Conservation (phyloP, 2,329 filamentous ascomycete species). For the Colletotrichum noveboracense region DNA sequence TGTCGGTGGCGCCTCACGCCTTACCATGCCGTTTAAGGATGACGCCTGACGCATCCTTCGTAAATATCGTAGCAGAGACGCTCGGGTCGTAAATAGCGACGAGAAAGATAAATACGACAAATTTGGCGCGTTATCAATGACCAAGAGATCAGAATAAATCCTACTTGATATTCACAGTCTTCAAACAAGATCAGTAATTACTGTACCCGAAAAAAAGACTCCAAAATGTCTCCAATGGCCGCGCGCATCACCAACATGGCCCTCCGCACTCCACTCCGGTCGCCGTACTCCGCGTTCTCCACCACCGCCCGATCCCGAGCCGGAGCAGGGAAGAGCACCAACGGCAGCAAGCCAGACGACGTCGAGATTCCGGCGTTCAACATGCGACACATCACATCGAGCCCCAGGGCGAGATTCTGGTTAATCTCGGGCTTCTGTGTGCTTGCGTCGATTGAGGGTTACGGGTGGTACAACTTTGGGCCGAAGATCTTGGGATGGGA, state of each 20-base stretch:
- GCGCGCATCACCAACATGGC: not conserved
- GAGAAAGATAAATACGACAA: not conserved
- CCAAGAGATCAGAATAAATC: too few relatives aligned
- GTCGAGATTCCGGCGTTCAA: constrained; percentile 24
- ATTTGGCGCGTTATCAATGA: not conserved
- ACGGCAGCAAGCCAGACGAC: not conserved
- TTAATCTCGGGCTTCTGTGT: constrained; percentile 20
- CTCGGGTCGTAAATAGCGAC: not conserved
- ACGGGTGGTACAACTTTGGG: constrained; percentile 25
- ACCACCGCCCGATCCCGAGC: not conserved
- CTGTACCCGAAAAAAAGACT: not conserved
- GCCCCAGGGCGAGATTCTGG: constrained; percentile 21
- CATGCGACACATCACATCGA: constrained; percentile 24
- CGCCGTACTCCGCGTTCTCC: constrained; percentile 7
- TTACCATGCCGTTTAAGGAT: not conserved
- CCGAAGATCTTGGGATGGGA: constrained; percentile 25
- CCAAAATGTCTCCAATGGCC: not conserved
- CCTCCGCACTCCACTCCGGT: not conserved
- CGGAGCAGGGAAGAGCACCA: not conserved
- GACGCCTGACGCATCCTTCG: not conserved
- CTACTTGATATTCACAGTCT: not conserved
- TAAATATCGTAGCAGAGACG: not conserved
- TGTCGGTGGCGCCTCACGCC: not conserved
- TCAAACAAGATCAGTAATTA: not conserved
- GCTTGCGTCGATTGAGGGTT: constrained; percentile 21